A percentile compares a stretch with the other conserved stretches of the same genome.
Evolutionary conservation across 2,329 filamentous ascomycete genomes (phyloP).

Genomic region (Hypoxylon sp.): DNA sequence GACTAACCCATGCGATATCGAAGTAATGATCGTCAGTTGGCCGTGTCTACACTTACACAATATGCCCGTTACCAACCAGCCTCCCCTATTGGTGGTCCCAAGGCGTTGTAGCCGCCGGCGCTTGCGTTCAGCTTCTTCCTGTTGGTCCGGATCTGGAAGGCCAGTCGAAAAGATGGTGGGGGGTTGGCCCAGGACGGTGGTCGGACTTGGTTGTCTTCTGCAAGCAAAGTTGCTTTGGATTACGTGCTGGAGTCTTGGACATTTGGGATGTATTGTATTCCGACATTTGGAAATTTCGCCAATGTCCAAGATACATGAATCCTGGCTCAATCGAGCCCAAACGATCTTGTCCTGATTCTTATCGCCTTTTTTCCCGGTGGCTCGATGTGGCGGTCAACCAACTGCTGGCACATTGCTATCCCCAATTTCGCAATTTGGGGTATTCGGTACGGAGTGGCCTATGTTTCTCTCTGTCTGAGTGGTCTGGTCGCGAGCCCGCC

Average conservation of each 20-base stretch:
- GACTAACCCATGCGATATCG: constrained; percentile 1
- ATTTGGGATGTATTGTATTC: constrained; percentile 15
- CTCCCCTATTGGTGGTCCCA: constrained; percentile 10
- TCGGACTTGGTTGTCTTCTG: constrained; percentile 11
- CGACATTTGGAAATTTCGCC: constrained; percentile 17
- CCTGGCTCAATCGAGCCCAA: constrained; percentile 19
- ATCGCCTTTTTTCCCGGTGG: constrained; percentile 6
- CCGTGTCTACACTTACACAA: constrained; percentile 8
- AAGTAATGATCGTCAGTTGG: constrained; percentile 16
- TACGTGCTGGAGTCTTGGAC: constrained; percentile 26
- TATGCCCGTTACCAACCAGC: constrained; percentile 7
- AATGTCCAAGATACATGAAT: constrained; percentile 26
- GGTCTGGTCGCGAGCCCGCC: constrained; percentile 16
- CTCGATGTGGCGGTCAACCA: constrained; percentile 32
- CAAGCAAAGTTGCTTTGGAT: constrained; percentile 24
- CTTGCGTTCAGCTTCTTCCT: constrained; percentile 29
- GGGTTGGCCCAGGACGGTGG: constrained; percentile 23
- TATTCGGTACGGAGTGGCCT: constrained; percentile 21
- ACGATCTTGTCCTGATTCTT: constrained; percentile 29
- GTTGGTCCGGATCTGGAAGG: constrained; percentile 29
- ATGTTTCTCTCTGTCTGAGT: constrained; percentile 13
- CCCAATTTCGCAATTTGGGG: constrained; percentile 14
- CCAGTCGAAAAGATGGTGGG: constrained; percentile 18
- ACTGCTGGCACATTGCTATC: constrained; percentile 13
- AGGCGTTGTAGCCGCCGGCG: constrained; percentile 25